Evolutionary conservation across 2,329 filamentous ascomycete species (phyloP).

Genomic region (Clarireedia monteithiana): DNA sequence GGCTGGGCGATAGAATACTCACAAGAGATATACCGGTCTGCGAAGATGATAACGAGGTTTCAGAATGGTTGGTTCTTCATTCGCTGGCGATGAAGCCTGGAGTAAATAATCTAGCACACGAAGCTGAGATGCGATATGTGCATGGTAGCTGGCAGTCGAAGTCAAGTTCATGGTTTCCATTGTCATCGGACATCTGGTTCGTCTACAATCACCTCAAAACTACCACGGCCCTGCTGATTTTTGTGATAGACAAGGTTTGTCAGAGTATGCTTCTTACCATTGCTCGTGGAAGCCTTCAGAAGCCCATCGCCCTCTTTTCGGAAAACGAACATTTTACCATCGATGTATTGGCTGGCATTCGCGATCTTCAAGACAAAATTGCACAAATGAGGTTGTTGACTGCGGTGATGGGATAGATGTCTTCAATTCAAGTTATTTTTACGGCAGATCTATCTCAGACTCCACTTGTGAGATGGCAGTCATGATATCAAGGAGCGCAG

Average conservation of each 20-base stretch:
- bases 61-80: slow-evolving; percentile 2
- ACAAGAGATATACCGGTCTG: neutral
- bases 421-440: too few relatives aligned
- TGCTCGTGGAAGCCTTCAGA: neutral
- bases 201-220: neutral
- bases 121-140: neutral
- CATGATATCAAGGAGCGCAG: too few relatives aligned
- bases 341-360: neutral
- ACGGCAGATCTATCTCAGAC: too few relatives aligned
- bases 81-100: neutral
- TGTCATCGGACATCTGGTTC: neutral
- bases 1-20: neutral
- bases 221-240: neutral
- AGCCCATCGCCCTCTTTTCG: neutral
- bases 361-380: neutral
- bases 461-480: too few relatives aligned
- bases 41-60: neutral
- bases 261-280: neutral
- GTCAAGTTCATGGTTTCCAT: neutral
- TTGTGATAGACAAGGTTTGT: neutral
- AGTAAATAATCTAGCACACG: neutral
- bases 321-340: neutral
- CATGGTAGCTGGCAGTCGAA: neutral
- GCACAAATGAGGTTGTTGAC: too few relatives aligned
- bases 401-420: too few relatives aligned